Evolutionary conservation across 1,284 basidiomycete species (phyloP).

Genomic region (Schizophyllum amplum): DNA sequence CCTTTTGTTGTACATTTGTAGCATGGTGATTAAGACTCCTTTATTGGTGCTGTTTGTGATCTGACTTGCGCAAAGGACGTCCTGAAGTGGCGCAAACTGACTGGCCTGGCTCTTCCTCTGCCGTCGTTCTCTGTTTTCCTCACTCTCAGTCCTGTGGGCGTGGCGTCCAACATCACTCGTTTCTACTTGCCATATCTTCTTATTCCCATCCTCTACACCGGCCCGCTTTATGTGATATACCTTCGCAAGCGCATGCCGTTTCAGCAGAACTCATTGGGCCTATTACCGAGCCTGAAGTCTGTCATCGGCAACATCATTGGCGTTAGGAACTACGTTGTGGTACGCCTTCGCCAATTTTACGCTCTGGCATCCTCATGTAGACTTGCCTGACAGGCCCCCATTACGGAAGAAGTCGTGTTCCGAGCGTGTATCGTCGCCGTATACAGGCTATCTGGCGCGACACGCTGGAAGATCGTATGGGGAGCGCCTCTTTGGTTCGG

Average conservation of each 20-base stretch:
- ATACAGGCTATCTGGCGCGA: conserved; percentile 61
- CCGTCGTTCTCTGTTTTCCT: background rate
- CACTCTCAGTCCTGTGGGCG: background rate
- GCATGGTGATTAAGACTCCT: conserved; percentile 22
- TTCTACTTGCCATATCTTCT: conserved; percentile 53
- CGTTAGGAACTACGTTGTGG: conserved; percentile 72
- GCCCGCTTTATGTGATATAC: conserved; percentile 68
- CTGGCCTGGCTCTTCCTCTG: background rate
- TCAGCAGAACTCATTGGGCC: background rate
- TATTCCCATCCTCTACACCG: conserved; percentile 74
- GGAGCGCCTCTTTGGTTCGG: conserved; percentile 82
- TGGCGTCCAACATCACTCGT: background rate
- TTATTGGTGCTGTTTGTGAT: background rate
- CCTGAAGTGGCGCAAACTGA: background rate
- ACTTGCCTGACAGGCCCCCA: conserved; percentile 54
- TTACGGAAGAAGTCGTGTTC: conserved; percentile 93
- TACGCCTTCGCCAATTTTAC: conserved; percentile 26
- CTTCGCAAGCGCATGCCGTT: conserved; percentile 54
- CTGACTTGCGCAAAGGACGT: background rate
- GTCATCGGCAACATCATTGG: conserved; percentile 38
- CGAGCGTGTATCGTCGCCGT: conserved; percentile 76
- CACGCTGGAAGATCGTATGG: conserved; percentile 52
- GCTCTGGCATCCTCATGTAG: background rate
- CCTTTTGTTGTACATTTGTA: conserved; percentile 34
- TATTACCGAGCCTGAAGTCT: background rate